These are phyloP conservation scores for Fragosphaeria purpurea DNA, from an alignment of 2,329 filamentous ascomycete species.

Conservation along the genomic window DNA sequence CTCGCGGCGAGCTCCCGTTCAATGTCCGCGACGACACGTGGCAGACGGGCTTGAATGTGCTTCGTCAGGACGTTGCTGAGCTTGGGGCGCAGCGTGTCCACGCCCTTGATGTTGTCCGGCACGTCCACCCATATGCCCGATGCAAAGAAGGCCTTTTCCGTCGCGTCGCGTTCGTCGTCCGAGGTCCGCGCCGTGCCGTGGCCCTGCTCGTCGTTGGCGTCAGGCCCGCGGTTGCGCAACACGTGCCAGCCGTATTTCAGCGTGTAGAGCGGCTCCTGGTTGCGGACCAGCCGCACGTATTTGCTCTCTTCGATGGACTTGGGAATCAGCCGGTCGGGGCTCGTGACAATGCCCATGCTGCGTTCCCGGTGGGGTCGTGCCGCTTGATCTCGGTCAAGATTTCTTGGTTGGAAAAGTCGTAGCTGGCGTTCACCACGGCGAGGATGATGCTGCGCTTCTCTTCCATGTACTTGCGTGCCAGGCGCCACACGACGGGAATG, in stretches of 20 bases:
- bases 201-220: conserved; percentile 9
- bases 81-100: conserved; percentile 23
- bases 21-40: conserved; percentile 18
- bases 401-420: conserved; percentile 47
- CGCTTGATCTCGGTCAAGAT: conserved; percentile 40
- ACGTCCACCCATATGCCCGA: conserved; percentile 6
- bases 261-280: neutral
- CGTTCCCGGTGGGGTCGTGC: conserved; percentile 22
- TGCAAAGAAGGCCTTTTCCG: conserved; percentile 6
- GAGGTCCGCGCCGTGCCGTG: conserved; percentile 1
- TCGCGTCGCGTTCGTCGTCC: conserved; percentile 5
- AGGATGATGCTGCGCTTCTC: conserved; percentile 48
- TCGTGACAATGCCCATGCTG: conserved; percentile 41
- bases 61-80: conserved; percentile 23
- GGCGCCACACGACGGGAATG: conserved; percentile 32
- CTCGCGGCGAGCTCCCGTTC: conserved; percentile 9
- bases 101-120: conserved; percentile 15
- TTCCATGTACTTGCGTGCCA: conserved; percentile 47
- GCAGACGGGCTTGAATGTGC: conserved; percentile 20
- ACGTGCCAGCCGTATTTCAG: conserved; percentile 31
- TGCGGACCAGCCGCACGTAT: conserved; percentile 14
- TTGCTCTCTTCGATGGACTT: conserved; percentile 22
- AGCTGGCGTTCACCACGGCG: conserved; percentile 44
- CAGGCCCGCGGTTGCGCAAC: conserved; percentile 25
- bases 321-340: conserved; percentile 26